phyloP scores from a whole-genome alignment of 305 asterid genomes.

The Striga hermonthica region DNA sequence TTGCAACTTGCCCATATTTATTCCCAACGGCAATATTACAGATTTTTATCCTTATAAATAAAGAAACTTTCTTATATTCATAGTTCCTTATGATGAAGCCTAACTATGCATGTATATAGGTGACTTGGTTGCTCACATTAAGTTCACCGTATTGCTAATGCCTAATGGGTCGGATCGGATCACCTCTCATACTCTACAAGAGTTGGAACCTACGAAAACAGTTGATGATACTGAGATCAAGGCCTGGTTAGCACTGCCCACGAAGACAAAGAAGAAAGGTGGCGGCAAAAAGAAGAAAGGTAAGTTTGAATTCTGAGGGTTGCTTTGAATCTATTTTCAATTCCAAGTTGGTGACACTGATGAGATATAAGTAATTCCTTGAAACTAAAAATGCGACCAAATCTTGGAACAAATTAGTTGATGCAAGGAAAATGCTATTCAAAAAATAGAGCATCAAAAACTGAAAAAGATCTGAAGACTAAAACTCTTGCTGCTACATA shows the following conservation, averaged over 20 bases:
- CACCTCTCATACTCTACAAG: conserved; percentile 64
- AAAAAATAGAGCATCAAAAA: too few relatives aligned
- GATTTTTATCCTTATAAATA: too few relatives aligned
- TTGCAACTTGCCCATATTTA: too few relatives aligned
- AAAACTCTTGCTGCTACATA: too few relatives aligned
- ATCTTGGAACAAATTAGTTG: too few relatives aligned
- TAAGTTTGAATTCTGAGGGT: conserved; percentile 1
- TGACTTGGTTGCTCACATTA: conserved; percentile 70
- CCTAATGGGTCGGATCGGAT: conserved; percentile 73
- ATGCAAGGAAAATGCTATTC: too few relatives aligned
- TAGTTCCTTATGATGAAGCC: neutral
- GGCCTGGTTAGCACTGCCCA: conserved; percentile 62
- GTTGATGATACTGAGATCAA: conserved; percentile 67
- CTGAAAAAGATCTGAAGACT: too few relatives aligned
- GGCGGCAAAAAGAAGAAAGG: conserved; percentile 44
- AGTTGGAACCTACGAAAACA: conserved; percentile 47
- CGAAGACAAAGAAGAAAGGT: conserved; percentile 40
- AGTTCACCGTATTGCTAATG: conserved; percentile 67
- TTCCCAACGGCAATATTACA: too few relatives aligned
- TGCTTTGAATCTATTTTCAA: neutral
- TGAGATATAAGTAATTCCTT: neutral
- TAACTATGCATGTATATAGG: conserved; percentile 37
- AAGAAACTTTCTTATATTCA: too few relatives aligned
- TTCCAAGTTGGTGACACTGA: neutral
- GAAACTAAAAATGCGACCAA: too few relatives aligned